Base-by-base conservation (phyloP, 805 yeast genomes). In the Metschnikowia hibisci region DNA sequence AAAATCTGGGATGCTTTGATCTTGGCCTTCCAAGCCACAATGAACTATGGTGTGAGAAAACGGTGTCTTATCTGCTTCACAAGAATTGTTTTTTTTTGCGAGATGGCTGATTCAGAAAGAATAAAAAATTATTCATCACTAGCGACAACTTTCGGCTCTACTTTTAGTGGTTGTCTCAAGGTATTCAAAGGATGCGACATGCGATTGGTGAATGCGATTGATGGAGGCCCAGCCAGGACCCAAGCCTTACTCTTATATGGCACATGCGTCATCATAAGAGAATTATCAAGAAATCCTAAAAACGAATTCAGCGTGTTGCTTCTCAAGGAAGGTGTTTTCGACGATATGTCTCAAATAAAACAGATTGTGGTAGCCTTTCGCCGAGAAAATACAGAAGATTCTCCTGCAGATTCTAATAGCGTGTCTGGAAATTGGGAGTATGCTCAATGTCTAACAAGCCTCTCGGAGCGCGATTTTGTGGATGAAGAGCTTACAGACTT, bases 291-390 rank as follows among this genome's bases (percentile, higher is more conserved):
- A 5, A 69, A 72, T 34, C 63, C 73, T 13, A 73, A 82, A 0
- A 63, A 61, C 1, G 45, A 60, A 1, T 81, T 76, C 43, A 54
- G 80, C 5, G 53, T 58, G 0, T 71, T 67, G 7, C 77, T 87
- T 48, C 83, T 77, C 52, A 74, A 85, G 43, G 95, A 87, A 54
- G 96, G 96, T 0, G 61, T 84, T n/a, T 57, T 82, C 4, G 61
- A 72, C 13, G 87, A 82, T 55, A 66, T 75, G 8, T 26, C 32
- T 12, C 30, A 37, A 23, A 36, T 44, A 4, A 30, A 25, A 9
- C 31, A 31, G n/a, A 28, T 7, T 8, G 27, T 46, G 32, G 23
- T 5, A 22, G 9, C 14, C 11, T 37, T 12, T 11, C 27, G 25
- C 27, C 15, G 11, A 18, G 27, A 16, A 15, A n/a, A 16, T 10